A percentile compares a stretch with the other conserved stretches of the same genome.
phyloP scores from a whole-genome alignment of 441 rosid genomes.

The Croton laevigatus region DNA sequence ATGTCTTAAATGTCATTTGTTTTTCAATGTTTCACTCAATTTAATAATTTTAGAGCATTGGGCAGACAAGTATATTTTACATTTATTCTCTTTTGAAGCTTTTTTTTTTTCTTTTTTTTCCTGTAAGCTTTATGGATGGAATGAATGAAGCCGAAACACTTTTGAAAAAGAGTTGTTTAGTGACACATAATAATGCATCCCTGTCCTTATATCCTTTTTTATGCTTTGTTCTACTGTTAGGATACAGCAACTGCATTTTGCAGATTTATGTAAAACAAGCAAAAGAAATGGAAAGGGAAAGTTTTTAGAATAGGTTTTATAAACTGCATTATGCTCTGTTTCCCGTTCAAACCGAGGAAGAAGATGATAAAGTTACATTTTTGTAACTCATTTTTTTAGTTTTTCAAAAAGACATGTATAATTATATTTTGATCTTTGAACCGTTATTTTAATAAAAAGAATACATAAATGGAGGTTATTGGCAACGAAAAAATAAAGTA shows the following conservation, averaged over 20 bases:
- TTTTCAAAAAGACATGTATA: too few species aligned
- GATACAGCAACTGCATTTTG: constrained; percentile 22
- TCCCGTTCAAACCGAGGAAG: too few species aligned
- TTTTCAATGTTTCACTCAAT: not conserved
- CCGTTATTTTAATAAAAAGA: too few species aligned
- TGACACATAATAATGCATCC: constrained; percentile 35
- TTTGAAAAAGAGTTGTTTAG: constrained; percentile 32
- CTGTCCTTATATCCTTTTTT: constrained; percentile 26
- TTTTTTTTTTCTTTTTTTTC: too few species aligned
- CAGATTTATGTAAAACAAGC: constrained; percentile 1
- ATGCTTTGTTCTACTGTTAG: constrained; percentile 38
- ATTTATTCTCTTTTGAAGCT: constrained; percentile 15
- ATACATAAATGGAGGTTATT: too few species aligned
- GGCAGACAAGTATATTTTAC: not conserved
- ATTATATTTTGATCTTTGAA: too few species aligned
- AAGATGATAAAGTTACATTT: too few species aligned
- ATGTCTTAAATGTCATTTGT: not conserved
- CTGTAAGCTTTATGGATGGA: constrained; percentile 38
- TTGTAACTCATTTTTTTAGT: too few species aligned
- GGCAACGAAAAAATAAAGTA: too few species aligned
- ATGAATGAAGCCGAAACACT: constrained; percentile 44
- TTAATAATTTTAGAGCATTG: not conserved
- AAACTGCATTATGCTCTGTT: too few species aligned
- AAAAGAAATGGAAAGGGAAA: not conserved
- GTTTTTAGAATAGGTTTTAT: constrained; percentile 8